These are phyloP conservation scores for Colletotrichum falcatum DNA, from an alignment of 2,329 filamentous ascomycete genomes.

Conservation along the genomic window DNA sequence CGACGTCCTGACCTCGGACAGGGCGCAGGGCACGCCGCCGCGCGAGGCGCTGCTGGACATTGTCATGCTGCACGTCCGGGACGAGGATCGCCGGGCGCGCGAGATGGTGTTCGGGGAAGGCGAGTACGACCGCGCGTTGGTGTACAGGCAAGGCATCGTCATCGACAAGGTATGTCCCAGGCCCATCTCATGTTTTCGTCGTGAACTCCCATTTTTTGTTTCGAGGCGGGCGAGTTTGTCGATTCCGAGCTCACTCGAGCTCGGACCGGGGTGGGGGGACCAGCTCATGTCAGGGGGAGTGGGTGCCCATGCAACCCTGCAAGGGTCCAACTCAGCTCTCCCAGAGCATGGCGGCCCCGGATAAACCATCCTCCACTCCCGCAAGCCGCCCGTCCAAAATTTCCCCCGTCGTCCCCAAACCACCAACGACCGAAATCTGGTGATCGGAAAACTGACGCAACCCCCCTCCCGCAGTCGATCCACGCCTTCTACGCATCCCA, in stretches of 20 bases:
- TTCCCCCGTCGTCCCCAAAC: slow-evolving; percentile 4
- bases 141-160: not conserved
- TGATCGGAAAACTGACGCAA: not conserved
- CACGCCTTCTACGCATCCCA: slow-evolving; percentile 1
- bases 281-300: not conserved
- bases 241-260: not conserved
- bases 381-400: slow-evolving; percentile 14
- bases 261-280: too few relatives aligned
- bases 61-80: not conserved
- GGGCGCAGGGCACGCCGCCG: not conserved
- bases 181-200: not conserved
- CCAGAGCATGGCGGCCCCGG: slow-evolving; percentile 2
- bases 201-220: not conserved
- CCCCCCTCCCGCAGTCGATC: slow-evolving; percentile 1
- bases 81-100: slow-evolving; percentile 3
- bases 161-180: slow-evolving; percentile 5
- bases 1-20: not conserved
- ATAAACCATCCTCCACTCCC: slow-evolving; percentile 20
- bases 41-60: not conserved
- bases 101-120: slow-evolving; percentile 4
- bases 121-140: not conserved
- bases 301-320: not conserved
- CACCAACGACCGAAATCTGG: not conserved
- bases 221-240: not conserved
- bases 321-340: not conserved